Conservation (phyloP, 805 yeast genomes). For the Wickerhamiella azyma region DNA sequence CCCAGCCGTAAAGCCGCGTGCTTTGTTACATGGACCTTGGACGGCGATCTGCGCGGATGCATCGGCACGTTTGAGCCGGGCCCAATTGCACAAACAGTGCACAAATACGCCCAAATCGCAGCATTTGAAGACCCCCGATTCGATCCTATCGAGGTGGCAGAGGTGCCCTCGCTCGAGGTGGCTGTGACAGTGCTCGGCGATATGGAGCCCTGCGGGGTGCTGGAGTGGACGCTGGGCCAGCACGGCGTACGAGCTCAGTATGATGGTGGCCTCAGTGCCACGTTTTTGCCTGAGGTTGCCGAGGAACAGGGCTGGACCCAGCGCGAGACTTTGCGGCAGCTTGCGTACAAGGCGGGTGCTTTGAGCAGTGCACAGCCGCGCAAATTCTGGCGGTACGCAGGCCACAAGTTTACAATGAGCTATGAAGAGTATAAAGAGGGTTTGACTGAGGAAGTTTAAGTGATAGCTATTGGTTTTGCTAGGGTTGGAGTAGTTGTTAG, state of each 20-base stretch:
- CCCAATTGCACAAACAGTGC: conserved; percentile 43
- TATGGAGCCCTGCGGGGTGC: conserved; percentile 38
- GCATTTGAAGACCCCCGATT: conserved; percentile 76
- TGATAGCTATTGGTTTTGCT: too few relatives aligned
- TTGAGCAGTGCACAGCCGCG: conserved; percentile 26
- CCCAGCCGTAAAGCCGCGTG: conserved; percentile 35
- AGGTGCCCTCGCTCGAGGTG: conserved; percentile 40
- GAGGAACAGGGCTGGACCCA: conserved; percentile 74
- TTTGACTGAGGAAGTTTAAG: too few relatives aligned
- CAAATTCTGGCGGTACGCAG: conserved; percentile 42
- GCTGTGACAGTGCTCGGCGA: conserved; percentile 52
- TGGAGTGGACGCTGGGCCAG: conserved; percentile 69
- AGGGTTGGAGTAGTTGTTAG: too few relatives aligned
- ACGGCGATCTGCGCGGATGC: conserved; percentile 58
- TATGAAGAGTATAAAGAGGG: conserved; percentile 29
- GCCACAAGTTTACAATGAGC: conserved; percentile 33
- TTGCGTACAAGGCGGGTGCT: conserved; percentile 53
- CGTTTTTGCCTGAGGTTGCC: conserved; percentile 86
- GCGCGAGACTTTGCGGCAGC: conserved; percentile 50
- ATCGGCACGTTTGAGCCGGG: conserved; percentile 68
- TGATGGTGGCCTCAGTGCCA: conserved; percentile 41
- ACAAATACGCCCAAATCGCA: conserved; percentile 47
- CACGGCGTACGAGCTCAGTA: conserved; percentile 67
- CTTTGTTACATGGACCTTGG: conserved; percentile 72
- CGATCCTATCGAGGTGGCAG: conserved; percentile 42